Base-by-base conservation (phyloP, 257 asterid genomes). In the Scutellaria galericulata region DNA sequence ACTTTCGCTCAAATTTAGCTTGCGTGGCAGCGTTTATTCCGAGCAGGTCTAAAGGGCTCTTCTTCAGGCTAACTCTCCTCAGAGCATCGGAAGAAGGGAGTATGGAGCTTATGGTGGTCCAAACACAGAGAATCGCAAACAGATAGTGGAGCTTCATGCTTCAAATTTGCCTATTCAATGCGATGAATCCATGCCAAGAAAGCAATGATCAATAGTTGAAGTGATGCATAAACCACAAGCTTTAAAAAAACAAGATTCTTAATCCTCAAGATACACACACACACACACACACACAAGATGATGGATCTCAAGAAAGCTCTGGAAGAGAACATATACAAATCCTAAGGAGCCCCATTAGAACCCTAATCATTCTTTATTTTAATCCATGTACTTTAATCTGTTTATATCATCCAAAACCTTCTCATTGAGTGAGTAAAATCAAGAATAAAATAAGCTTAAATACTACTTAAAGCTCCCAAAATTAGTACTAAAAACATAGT, bases 71-170 rank as follows among this genome's bases (percentile, higher is more conserved):
- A 71, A 95, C 76, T 79, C 93, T 83, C 74, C 75, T 57, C 11
- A 92, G 71, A 45, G 85, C 95, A 69, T 85, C 89, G 9, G 94
- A 84, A 73, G 88, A 77, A 78, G 90, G 92, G 68, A 86, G 51
- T 44, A 87, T 62, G 74, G 88, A 83, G 79, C 80, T 84, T 1
- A 76, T 45, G 24, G 88, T 14, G 11, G 85, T 87, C 86, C 79
- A 83, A 45, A 95, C 81, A 54, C 86, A 71, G 56, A 90, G 45
- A 56, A 74, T 73, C 0, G 79, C 72, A 35, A 85, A 77, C 18
- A 92, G 63, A 73, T 40, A 60, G 68, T 72, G 78, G 58, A 73
- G 41, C 75, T 72, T 88, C 99, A 95, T 95, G 71, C 54, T 88
- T 71, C 66, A 50, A 73, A 47, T 18, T 57, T 63, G 65, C 83